Conservation (phyloP, 768 basidiomycete genomes). For the Roridomyces roridus region DNA sequence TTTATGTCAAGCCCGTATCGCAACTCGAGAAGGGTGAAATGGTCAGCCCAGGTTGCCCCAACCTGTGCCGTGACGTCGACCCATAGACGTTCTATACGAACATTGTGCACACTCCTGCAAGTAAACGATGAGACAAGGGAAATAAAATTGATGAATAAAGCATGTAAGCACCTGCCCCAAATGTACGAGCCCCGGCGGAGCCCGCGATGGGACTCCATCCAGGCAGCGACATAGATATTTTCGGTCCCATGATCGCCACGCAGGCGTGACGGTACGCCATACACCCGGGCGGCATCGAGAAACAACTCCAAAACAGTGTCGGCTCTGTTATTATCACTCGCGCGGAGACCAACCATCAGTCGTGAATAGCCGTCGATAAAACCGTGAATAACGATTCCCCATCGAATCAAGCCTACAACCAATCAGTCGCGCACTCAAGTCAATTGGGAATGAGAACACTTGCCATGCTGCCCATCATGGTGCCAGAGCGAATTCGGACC, state of each 20-base stretch:
- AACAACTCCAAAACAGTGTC: too few species aligned
- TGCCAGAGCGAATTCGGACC: constrained; percentile 42
- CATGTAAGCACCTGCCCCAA: neutral
- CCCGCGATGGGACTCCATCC: neutral
- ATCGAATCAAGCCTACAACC: constrained; percentile 6
- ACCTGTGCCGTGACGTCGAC: too few species aligned
- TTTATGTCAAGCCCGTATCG: constrained; percentile 34
- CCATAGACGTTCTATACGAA: constrained; percentile 45
- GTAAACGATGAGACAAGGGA: neutral
- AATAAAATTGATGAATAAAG: neutral
- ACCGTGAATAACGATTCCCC: constrained; percentile 12
- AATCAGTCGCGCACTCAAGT: too few species aligned
- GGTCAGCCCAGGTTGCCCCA: constrained; percentile 42
- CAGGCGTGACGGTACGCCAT: neutral
- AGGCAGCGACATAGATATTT: neutral
- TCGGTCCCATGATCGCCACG: constrained; percentile 1
- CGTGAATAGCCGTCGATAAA: too few species aligned
- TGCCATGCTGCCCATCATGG: constrained; percentile 28
- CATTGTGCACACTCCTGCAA: constrained; percentile 46
- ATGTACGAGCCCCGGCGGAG: too few species aligned
- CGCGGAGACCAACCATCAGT: constrained; percentile 3
- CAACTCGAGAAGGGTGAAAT: constrained; percentile 42
- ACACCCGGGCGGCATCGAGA: neutral
- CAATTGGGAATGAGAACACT: neutral
- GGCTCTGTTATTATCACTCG: constrained; percentile 12